Evolutionary conservation across 106 monocot genomes (phyloP).

Genomic region (Dendrobium officinale): DNA sequence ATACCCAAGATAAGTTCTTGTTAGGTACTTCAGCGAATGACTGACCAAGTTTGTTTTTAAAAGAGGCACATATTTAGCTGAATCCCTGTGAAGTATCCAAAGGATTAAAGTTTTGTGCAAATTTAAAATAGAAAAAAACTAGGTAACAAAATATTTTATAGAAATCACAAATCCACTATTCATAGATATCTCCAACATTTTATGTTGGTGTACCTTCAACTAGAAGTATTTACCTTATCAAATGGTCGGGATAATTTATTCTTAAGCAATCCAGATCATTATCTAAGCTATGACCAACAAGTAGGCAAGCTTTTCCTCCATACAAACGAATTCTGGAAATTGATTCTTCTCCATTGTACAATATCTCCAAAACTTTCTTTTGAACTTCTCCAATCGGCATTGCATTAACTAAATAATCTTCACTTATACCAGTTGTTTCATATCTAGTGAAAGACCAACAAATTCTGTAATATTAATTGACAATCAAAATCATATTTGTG

Average conservation of each 20-base stretch:
- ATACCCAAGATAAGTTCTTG: conserved; percentile 20
- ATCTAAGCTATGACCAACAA: conserved; percentile 35
- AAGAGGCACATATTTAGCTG: conserved; percentile 32
- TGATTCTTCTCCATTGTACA: conserved; percentile 33
- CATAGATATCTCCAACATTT: background rate
- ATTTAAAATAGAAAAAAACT: background rate
- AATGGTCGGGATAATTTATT: conserved; percentile 32
- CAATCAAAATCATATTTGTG: background rate
- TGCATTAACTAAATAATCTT: conserved; percentile 22
- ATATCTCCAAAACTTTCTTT: conserved; percentile 22
- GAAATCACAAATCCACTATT: background rate
- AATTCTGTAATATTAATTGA: background rate
- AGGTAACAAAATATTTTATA: background rate
- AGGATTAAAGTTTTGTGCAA: background rate
- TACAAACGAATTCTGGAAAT: conserved; percentile 14
- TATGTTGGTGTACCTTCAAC: background rate
- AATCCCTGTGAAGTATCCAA: conserved; percentile 23
- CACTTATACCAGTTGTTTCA: conserved; percentile 32
- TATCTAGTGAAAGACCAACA: conserved; percentile 11
- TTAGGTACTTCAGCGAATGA: conserved; percentile 20
- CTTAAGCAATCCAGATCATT: conserved; percentile 31
- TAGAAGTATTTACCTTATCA: conserved; percentile 22
- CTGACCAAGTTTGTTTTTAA: conserved; percentile 34
- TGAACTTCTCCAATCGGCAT: conserved; percentile 14
- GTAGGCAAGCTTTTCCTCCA: conserved; percentile 33